phyloP scores from a whole-genome alignment of 257 asterid species.

The Salvia rosmarinus region DNA sequence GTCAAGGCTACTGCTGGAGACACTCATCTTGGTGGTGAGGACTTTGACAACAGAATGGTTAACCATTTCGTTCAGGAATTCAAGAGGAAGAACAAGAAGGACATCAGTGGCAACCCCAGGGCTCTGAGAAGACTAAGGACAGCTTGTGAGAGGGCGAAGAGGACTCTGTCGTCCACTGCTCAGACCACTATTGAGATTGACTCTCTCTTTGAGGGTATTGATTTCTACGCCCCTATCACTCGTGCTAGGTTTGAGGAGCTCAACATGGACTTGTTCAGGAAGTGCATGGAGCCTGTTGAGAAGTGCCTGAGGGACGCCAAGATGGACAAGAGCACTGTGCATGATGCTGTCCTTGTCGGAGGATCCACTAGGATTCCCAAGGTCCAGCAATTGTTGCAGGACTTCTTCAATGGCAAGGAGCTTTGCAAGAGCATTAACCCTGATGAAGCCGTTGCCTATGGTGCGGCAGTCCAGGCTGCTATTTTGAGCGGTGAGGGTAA shows the following conservation, averaged over 20 bases:
- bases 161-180: slow-evolving; percentile 83
- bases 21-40: slow-evolving; percentile 83
- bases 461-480: slow-evolving; percentile 91
- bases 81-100: slow-evolving; percentile 78
- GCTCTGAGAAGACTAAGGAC: slow-evolving; percentile 80
- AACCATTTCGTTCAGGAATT: slow-evolving; percentile 84
- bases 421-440: slow-evolving; percentile 91
- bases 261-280: slow-evolving; percentile 81
- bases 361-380: slow-evolving; percentile 84
- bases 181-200: slow-evolving; percentile 84
- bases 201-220: slow-evolving; percentile 75
- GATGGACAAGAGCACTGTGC: slow-evolving; percentile 76
- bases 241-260: slow-evolving; percentile 86
- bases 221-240: slow-evolving; percentile 75
- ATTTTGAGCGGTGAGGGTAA: slow-evolving; percentile 84
- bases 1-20: slow-evolving; percentile 72
- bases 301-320: slow-evolving; percentile 82
- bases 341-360: slow-evolving; percentile 79
- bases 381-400: slow-evolving; percentile 76
- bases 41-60: slow-evolving; percentile 84
- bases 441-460: slow-evolving; percentile 85
- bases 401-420: slow-evolving; percentile 84
- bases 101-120: slow-evolving; percentile 73
- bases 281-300: slow-evolving; percentile 86
- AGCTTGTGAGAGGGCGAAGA: slow-evolving; percentile 80